A percentile compares a stretch with the other conserved stretches of the same genome.
Evolutionary conservation across 2,329 filamentous ascomycete species (phyloP).

Genomic region (Monosporascus sp.): DNA sequence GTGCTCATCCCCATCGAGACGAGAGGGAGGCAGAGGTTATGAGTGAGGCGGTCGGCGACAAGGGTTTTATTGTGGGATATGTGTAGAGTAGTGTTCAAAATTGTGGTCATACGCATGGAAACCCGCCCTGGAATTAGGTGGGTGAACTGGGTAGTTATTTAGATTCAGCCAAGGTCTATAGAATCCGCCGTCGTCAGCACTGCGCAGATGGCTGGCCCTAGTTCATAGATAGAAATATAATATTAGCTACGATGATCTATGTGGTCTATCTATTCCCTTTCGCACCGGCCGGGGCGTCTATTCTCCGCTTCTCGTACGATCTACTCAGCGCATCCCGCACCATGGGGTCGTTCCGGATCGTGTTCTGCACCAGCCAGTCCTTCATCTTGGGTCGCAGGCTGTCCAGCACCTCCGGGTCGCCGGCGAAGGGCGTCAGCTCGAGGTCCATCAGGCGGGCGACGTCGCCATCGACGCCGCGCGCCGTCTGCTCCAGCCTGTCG

Average conservation of each 20-base stretch:
- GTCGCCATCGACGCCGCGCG: slow-evolving; percentile 62
- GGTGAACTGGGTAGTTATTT: neutral
- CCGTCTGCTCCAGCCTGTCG: slow-evolving; percentile 57
- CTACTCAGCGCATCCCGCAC: slow-evolving; percentile 73
- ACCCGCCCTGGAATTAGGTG: neutral
- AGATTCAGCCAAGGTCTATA: neutral
- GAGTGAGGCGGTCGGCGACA: slow-evolving; percentile 4
- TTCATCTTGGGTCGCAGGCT: slow-evolving; percentile 68
- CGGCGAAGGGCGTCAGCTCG: slow-evolving; percentile 75
- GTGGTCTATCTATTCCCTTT: slow-evolving; percentile 38
- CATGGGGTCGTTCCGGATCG: slow-evolving; percentile 71
- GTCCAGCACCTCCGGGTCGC: slow-evolving; percentile 59
- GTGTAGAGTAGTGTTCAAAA: neutral
- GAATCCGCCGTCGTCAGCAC: neutral
- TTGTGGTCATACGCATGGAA: neutral
- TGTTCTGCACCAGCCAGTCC: slow-evolving; percentile 86
- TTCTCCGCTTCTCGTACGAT: slow-evolving; percentile 57
- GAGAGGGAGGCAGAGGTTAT: slow-evolving; percentile 52
- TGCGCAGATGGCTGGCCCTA: neutral
- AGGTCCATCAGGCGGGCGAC: slow-evolving; percentile 65
- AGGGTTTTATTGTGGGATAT: neutral
- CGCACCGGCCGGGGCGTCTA: slow-evolving; percentile 58
- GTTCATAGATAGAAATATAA: neutral
- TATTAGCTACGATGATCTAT: too few relatives aligned
- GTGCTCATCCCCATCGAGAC: slow-evolving; percentile 60